Evolutionary conservation across 169 alveolate genomes (phyloP), one percentile per base, ranked within the genome.

Genomic region (Theileria annulata): DNA sequence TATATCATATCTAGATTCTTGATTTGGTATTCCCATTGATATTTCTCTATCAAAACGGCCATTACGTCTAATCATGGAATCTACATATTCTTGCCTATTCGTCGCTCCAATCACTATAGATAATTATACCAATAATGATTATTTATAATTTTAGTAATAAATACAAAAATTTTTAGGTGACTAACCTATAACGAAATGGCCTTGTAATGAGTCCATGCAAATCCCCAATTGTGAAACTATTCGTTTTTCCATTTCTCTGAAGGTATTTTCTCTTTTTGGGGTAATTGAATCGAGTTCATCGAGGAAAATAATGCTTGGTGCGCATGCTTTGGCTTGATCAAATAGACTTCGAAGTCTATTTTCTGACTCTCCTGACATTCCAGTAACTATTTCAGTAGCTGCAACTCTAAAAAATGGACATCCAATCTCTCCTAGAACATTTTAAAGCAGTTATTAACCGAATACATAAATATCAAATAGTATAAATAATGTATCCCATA

Each of bases 51-150:
- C 95, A 74, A 94, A 88, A 23, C 93, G 71, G 0, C 89, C 99
- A 30, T 99, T 99, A 56, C 99, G 92, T 71, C 98, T 86, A 92
- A 98, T 95, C 42, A 99, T 99, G 0, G 99, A 97, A 85, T 98
- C 99, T 56, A 98, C 93, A 35, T 96, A 96, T 86, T 98, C 99
- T 25, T 99, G 99, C 62, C 99, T 93, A 80, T 98, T 98, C 1
- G 99, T 97, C 1, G 99, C 99, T 21, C 99, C 99, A 59, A 98
- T 96, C 51, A 98, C 90, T 84, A 54, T n/a, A 51, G 4, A 30
- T 2, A 0, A 31, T 27, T 71, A 59, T 8, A 51, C 10, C n/a
- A 63, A 27, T n/a, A n/a, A n/a, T n/a, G n/a, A n/a, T n/a, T n/a
- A n/a, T n/a, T n/a, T n/a, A 59, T 59, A 42, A 42, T 8, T 42